A percentile compares a stretch with the other conserved stretches of the same genome.
Evolutionary conservation across 1,284 basidiomycete genomes (phyloP).

Genomic region (Ustilago tritici): DNA sequence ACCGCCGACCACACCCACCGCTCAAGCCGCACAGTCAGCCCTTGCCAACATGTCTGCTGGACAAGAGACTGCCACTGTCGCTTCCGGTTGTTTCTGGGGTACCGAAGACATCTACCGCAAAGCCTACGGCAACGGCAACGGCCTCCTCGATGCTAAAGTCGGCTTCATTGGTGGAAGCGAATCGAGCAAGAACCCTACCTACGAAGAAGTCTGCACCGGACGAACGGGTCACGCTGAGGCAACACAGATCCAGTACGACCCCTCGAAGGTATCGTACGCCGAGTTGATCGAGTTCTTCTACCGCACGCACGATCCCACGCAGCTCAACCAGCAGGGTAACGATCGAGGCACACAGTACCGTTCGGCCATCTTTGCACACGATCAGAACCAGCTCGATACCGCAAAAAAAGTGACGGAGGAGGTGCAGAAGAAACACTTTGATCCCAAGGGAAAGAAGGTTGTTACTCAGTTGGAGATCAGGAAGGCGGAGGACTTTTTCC

Average conservation of each 20-base stretch:
- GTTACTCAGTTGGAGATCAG: constrained; percentile 74
- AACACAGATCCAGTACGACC: constrained; percentile 86
- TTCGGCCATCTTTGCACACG: constrained; percentile 87
- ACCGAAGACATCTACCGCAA: constrained; percentile 66
- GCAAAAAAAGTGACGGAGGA: constrained; percentile 85
- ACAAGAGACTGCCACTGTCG: constrained; percentile 54
- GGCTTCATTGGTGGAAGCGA: constrained; percentile 65
- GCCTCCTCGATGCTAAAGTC: constrained; percentile 61
- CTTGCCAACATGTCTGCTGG: constrained; percentile 40
- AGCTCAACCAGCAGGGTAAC: constrained; percentile 69
- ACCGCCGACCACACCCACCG: constrained; percentile 49
- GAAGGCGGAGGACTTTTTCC: constrained; percentile 44
- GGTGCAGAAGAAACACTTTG: constrained; percentile 82
- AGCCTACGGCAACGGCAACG: constrained; percentile 65
- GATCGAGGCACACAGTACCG: constrained; percentile 78
- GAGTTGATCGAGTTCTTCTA: constrained; percentile 77
- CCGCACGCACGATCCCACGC: constrained; percentile 93
- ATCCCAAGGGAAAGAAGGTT: constrained; percentile 79
- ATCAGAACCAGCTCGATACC: constrained; percentile 79
- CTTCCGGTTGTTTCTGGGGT: constrained; percentile 68
- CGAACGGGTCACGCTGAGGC: constrained; percentile 90
- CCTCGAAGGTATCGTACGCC: constrained; percentile 79
- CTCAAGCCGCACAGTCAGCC: constrained; percentile 49
- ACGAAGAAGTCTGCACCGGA: constrained; percentile 79
- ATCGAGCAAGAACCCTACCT: constrained; percentile 72